Evolutionary conservation across 2,329 filamentous ascomycete genomes (phyloP).

Genomic region (Sporothrix humicola): DNA sequence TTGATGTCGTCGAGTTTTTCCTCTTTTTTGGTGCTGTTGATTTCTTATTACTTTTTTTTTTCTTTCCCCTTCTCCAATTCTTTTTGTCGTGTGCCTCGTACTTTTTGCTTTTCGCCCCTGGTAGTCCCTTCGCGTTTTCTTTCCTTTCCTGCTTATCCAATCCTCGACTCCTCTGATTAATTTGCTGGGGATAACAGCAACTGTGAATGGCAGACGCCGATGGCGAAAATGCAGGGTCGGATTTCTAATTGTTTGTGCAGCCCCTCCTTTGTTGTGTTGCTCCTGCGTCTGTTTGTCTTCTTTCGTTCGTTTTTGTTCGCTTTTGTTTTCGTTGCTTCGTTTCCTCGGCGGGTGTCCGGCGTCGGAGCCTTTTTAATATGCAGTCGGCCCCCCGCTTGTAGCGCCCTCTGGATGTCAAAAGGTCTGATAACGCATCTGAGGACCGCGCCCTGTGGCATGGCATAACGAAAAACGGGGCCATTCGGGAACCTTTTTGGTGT

Average conservation of each 20-base stretch:
- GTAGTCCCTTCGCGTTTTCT: not conserved
- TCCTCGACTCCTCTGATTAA: no score
- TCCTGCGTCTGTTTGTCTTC: no score
- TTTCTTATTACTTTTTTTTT: not conserved
- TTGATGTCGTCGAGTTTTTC: not conserved
- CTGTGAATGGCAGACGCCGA: slow-evolving; percentile 6
- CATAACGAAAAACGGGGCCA: not conserved
- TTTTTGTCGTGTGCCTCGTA: not conserved
- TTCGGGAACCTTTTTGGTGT: not conserved
- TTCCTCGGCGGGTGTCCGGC: slow-evolving; percentile 6
- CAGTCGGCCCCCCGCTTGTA: not conserved
- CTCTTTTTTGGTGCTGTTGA: not conserved
- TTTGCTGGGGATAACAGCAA: not conserved
- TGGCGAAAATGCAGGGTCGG: slow-evolving; percentile 13
- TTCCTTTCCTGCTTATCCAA: slow-evolving; percentile 5
- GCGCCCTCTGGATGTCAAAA: slow-evolving; percentile 21
- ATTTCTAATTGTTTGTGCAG: slow-evolving; percentile 15
- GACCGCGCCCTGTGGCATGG: slow-evolving; percentile 9
- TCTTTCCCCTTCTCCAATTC: slow-evolving; percentile 1
- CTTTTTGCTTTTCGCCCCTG: not conserved
- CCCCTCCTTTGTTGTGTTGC: not conserved
- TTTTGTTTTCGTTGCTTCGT: not conserved
- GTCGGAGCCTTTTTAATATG: slow-evolving; percentile 5
- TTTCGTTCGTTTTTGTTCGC: not conserved
- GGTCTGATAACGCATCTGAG: not conserved